phyloP scores from a whole-genome alignment of 2,329 filamentous ascomycete species.

The Ophiostoma tasmaniense region DNA sequence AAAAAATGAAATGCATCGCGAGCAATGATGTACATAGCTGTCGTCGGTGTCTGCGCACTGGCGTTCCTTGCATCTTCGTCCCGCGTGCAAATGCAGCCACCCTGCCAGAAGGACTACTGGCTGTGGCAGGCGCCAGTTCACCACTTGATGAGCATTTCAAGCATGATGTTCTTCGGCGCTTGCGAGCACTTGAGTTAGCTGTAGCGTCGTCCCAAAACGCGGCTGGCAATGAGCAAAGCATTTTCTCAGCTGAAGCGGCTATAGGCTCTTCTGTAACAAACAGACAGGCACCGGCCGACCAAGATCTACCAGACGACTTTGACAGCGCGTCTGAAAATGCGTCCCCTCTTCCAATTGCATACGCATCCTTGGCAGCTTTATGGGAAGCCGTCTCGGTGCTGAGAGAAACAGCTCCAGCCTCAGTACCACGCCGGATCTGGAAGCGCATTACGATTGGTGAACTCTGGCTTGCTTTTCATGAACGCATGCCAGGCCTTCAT shows the following conservation, averaged over 20 bases:
- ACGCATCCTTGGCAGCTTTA: slow-evolving; percentile 14
- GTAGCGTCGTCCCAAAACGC: background rate
- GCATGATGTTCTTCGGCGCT: slow-evolving; percentile 13
- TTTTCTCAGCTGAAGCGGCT: background rate
- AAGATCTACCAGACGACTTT: background rate
- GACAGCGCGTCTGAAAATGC: background rate
- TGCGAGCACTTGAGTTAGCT: slow-evolving; percentile 13
- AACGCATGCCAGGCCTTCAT: slow-evolving; percentile 37
- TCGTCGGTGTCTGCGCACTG: slow-evolving; percentile 16
- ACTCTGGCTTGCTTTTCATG: slow-evolving; percentile 29
- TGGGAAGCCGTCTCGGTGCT: slow-evolving; percentile 16
- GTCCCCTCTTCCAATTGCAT: background rate
- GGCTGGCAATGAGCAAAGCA: background rate
- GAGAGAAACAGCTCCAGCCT: background rate
- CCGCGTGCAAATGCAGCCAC: slow-evolving; percentile 18
- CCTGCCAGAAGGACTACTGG: slow-evolving; percentile 8
- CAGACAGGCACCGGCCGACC: background rate
- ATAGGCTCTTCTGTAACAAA: background rate
- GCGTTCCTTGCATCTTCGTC: slow-evolving; percentile 18
- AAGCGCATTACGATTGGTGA: slow-evolving; percentile 11
- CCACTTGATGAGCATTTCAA: slow-evolving; percentile 10
- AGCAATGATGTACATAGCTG: slow-evolving; percentile 11
- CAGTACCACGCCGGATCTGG: slow-evolving; percentile 13
- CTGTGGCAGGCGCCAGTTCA: background rate
- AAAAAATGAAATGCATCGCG: slow-evolving; percentile 19